A percentile compares a stretch with the other conserved stretches of the same genome.
phyloP scores from a whole-genome alignment of 2,329 filamentous ascomycete genomes.

The Neophaeococcomyces mojaviensis region DNA sequence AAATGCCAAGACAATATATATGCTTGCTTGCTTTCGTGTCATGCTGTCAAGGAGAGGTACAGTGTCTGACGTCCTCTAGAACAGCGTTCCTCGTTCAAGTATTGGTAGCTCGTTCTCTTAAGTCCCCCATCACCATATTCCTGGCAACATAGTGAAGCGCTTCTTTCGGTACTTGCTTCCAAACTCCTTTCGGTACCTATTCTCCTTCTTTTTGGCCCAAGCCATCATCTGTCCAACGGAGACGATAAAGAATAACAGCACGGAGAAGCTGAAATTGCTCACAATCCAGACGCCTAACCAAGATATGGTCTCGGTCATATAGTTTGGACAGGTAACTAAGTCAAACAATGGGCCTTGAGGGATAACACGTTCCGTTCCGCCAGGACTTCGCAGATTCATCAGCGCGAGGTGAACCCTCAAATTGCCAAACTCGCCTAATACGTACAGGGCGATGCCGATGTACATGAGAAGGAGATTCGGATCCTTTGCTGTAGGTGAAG shows the following conservation, averaged over 20 bases:
- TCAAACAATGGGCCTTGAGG: conserved; percentile 77
- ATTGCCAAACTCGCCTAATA: conserved; percentile 73
- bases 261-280: conserved; percentile 65
- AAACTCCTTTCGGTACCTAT: conserved; percentile 80
- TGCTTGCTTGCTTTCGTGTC: too few species aligned
- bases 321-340: conserved; percentile 92
- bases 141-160: conserved; percentile 73
- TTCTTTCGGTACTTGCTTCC: conserved; percentile 94
- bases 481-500: conserved; percentile 55
- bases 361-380: conserved; percentile 80
- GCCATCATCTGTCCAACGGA: conserved; percentile 71
- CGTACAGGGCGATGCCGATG: conserved; percentile 62
- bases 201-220: conserved; percentile 92
- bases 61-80: too few species aligned
- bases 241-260: conserved; percentile 66
- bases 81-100: too few species aligned
- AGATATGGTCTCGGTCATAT: conserved; percentile 82
- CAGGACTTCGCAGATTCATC: conserved; percentile 65
- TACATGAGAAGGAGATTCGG: conserved; percentile 52
- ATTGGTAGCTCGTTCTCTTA: neutral
- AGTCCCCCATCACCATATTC: conserved; percentile 49
- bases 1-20: too few species aligned
- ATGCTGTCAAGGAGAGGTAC: too few species aligned
- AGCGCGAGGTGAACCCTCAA: conserved; percentile 72
- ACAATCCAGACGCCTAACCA: conserved; percentile 79